Percentiles rank a stretch among this genome's conserved stretches.
These are phyloP conservation scores for Trametes hirsuta DNA, from an alignment of 1,284 basidiomycete genomes.

Conservation along the genomic window DNA sequence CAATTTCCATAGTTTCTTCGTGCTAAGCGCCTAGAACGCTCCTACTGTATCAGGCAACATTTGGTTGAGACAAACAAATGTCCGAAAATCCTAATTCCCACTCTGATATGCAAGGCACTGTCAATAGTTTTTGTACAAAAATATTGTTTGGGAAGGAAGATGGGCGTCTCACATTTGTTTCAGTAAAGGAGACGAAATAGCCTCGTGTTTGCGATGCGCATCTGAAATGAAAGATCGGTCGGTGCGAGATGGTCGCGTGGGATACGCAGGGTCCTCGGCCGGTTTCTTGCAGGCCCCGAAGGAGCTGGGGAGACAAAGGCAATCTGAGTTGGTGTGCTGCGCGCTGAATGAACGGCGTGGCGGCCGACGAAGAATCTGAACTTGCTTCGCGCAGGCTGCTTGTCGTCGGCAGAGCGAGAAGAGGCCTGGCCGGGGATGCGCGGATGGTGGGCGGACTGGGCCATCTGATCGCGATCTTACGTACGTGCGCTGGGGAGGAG, in stretches of 20 bases:
- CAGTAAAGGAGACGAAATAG: background rate
- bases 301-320: background rate
- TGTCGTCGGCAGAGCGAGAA: background rate
- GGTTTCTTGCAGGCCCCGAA: background rate
- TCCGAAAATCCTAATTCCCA: no score
- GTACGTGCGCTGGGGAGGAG: slow-evolving; percentile 14
- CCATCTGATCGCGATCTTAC: slow-evolving; percentile 22
- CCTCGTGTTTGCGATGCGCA: slow-evolving; percentile 4
- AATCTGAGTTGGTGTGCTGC: background rate
- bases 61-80: no score
- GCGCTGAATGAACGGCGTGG: background rate
- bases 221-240: slow-evolving; percentile 10
- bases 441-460: background rate
- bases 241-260: slow-evolving; percentile 7
- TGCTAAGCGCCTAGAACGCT: no score
- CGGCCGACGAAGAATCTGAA: background rate
- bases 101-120: no score
- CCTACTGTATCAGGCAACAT: no score
- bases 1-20: no score
- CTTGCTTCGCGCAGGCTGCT: background rate
- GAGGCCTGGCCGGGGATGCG: slow-evolving; percentile 11
- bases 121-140: no score
- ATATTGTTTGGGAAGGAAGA: no score
- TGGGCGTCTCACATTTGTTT: background rate
- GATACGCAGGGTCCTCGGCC: background rate